Conservation (phyloP, 225 moss, liverwort and hornwort genomes). For the Anthoceros angustus region DNA sequence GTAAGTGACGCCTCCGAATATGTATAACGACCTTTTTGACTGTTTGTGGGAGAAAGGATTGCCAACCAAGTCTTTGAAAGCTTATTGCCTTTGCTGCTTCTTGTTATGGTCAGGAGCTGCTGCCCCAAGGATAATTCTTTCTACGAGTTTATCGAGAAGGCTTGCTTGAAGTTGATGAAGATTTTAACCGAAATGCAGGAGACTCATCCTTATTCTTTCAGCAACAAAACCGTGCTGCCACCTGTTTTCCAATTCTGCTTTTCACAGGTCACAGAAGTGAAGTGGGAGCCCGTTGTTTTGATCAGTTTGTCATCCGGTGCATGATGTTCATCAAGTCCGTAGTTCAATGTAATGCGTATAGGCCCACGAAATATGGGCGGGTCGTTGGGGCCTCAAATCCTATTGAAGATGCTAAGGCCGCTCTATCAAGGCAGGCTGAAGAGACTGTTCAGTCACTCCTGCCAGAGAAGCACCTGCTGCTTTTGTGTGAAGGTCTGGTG, state of each 20-base stretch:
- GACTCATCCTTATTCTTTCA: slow-evolving; percentile 94
- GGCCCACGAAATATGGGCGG: slow-evolving; percentile 72
- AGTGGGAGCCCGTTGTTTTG: slow-evolving; percentile 47
- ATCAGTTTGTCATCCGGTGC: slow-evolving; percentile 84
- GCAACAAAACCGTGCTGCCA: slow-evolving; percentile 80
- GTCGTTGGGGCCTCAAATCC: slow-evolving; percentile 65
- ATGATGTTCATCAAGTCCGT: slow-evolving; percentile 81
- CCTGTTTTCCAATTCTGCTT: slow-evolving; percentile 87
- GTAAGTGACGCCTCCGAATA: slow-evolving; percentile 31
- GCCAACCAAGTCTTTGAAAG: background rate
- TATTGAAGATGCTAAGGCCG: slow-evolving; percentile 80
- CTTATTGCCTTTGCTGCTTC: background rate
- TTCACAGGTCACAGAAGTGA: slow-evolving; percentile 57
- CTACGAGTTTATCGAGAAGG: slow-evolving; percentile 72
- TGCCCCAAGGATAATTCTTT: slow-evolving; percentile 34
- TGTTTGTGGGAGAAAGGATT: too few relatives aligned
- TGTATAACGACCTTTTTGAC: too few relatives aligned
- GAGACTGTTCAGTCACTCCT: slow-evolving; percentile 67
- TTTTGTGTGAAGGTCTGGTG: slow-evolving; percentile 66
- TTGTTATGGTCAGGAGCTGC: slow-evolving; percentile 38
- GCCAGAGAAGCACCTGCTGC: slow-evolving; percentile 63
- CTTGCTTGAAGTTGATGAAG: slow-evolving; percentile 98
- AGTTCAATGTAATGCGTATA: slow-evolving; percentile 80
- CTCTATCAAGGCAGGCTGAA: slow-evolving; percentile 83
- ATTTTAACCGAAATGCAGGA: slow-evolving; percentile 86